A percentile compares a stretch with the other conserved stretches of the same genome.
These are phyloP conservation scores for Rhodamnia argentea DNA, from an alignment of 345 rosid genomes.

Conservation along the genomic window DNA sequence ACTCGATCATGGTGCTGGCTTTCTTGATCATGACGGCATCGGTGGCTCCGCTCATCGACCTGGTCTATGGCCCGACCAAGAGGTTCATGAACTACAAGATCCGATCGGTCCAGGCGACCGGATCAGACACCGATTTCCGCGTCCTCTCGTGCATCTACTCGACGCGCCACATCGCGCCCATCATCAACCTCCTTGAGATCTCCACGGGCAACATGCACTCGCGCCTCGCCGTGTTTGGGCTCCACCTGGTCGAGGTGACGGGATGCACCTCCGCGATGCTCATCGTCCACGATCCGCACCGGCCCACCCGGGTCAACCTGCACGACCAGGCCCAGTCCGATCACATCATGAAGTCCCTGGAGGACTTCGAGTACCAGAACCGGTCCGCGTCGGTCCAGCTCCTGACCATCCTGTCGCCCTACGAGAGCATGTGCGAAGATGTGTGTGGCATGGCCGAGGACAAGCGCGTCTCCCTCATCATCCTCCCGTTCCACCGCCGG, in stretches of 20 bases:
- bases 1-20: slow-evolving; percentile 38
- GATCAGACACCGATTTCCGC: slow-evolving; percentile 30
- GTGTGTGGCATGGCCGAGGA: slow-evolving; percentile 52
- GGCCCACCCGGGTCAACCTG: not conserved
- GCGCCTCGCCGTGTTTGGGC: slow-evolving; percentile 37
- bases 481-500: slow-evolving; percentile 41
- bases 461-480: slow-evolving; percentile 31
- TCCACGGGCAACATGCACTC: slow-evolving; percentile 44
- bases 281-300: slow-evolving; percentile 31
- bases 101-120: slow-evolving; percentile 32
- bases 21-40: slow-evolving; percentile 4
- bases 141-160: slow-evolving; percentile 46
- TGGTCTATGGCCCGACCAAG: slow-evolving; percentile 22
- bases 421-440: slow-evolving; percentile 54
- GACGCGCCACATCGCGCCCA: slow-evolving; percentile 22
- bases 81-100: slow-evolving; percentile 7
- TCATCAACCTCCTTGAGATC: slow-evolving; percentile 37
- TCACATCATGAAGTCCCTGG: slow-evolving; percentile 28
- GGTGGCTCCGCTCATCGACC: slow-evolving; percentile 15
- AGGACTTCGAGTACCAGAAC: slow-evolving; percentile 18
- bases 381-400: slow-evolving; percentile 16
- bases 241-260: slow-evolving; percentile 50
- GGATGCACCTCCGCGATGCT: slow-evolving; percentile 43
- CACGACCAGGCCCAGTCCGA: slow-evolving; percentile 22
- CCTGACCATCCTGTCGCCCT: slow-evolving; percentile 48